These are phyloP conservation scores for Xylariaceae sp. DNA, from an alignment of 2,329 filamentous ascomycete species.

Conservation along the genomic window DNA sequence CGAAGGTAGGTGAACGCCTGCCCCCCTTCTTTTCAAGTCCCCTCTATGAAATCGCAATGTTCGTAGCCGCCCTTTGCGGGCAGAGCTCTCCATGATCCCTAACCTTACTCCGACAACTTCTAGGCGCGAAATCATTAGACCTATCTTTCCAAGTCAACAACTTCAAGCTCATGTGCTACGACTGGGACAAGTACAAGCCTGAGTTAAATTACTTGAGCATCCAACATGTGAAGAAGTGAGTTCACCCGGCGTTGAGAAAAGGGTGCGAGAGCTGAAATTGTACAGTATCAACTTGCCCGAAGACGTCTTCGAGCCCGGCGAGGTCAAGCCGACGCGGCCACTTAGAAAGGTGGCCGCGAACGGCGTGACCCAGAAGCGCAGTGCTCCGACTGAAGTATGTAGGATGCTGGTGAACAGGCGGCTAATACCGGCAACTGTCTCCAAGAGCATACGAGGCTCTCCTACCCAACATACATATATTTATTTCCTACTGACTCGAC, in stretches of 20 bases:
- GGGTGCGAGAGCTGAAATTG: conserved; percentile 13
- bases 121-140: conserved; percentile 64
- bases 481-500: no score
- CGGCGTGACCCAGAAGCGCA: conserved; percentile 33
- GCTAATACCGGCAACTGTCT: conserved; percentile 13
- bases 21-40: conserved; percentile 1
- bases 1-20: conserved; percentile 49
- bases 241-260: conserved; percentile 13
- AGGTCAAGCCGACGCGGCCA: conserved; percentile 57
- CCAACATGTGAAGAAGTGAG: conserved; percentile 80
- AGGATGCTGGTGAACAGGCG: conserved; percentile 17
- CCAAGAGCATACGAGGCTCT: conserved; percentile 13
- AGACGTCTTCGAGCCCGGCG: conserved; percentile 79
- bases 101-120: conserved; percentile 26
- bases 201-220: conserved; percentile 74
- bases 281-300: conserved; percentile 76
- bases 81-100: conserved; percentile 12
- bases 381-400: conserved; percentile 32
- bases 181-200: conserved; percentile 66
- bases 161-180: conserved; percentile 76
- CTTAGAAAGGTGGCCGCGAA: conserved; percentile 40
- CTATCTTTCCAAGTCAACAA: conserved; percentile 75
- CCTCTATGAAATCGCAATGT: no score
- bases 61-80: no score
- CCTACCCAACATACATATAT: no score